These are phyloP conservation scores for Corymbia citriodora DNA, from an alignment of 441 rosid genomes.

Conservation along the genomic window DNA sequence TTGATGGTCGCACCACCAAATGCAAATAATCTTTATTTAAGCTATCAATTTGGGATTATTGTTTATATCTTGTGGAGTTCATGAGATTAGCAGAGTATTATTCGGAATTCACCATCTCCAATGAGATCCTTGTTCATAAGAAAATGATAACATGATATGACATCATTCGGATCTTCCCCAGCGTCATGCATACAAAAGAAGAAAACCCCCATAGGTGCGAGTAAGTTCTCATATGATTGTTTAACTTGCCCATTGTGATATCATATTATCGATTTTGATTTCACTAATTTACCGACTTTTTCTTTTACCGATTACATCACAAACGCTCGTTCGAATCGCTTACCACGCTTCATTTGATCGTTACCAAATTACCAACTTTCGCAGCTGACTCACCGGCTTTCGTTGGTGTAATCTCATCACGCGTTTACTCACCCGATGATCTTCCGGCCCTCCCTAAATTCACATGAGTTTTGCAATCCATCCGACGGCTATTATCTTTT, in stretches of 20 bases:
- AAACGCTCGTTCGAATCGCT: background rate
- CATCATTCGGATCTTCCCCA: fast-evolving
- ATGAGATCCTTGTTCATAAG: background rate
- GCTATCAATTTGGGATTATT: background rate
- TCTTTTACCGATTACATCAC: background rate
- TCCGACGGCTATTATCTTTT: background rate
- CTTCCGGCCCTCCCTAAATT: background rate
- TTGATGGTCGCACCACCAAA: background rate
- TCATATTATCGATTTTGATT: fast-evolving
- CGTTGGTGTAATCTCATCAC: background rate
- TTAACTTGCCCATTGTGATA: background rate
- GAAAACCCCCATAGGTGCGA: fast-evolving
- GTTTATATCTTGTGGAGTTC: background rate
- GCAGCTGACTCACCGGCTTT: background rate
- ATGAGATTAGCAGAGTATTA: background rate
- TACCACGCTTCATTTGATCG: background rate
- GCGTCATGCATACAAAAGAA: too few species aligned
- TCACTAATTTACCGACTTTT: background rate
- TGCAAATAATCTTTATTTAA: background rate
- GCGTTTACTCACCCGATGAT: too few species aligned
- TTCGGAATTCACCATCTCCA: fast-evolving
- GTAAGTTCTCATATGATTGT: too few species aligned
- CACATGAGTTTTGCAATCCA: background rate
- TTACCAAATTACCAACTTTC: background rate
- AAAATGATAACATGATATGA: background rate